A percentile compares a stretch with the other conserved stretches of the same genome.
Conservation (phyloP, 1,284 basidiomycete genomes). For the Cutaneotrichosporon spelunceum region DNA sequence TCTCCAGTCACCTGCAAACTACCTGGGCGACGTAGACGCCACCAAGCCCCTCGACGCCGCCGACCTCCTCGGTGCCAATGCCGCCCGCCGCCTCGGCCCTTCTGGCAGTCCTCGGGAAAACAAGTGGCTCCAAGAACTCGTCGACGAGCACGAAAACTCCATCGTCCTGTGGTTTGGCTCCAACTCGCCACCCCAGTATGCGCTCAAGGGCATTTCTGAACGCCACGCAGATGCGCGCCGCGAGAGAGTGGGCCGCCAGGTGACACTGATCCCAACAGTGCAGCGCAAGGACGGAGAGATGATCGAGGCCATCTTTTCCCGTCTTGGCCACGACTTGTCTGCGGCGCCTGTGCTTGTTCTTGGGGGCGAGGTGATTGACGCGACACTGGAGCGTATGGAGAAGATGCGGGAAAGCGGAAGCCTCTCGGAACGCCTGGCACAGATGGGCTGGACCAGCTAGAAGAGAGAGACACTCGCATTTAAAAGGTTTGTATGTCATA, state of each 20-base stretch:
- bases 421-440: conserved; percentile 22
- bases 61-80: conserved; percentile 35
- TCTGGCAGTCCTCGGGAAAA: conserved; percentile 24
- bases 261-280: conserved; percentile 30
- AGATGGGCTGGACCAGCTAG: conserved; percentile 17
- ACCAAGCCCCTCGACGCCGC: conserved; percentile 41
- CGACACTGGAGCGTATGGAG: conserved; percentile 25
- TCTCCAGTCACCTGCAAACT: conserved; percentile 36
- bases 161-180: conserved; percentile 43
- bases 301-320: conserved; percentile 28
- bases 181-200: conserved; percentile 27
- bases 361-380: conserved; percentile 32
- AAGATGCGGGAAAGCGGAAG: conserved; percentile 28
- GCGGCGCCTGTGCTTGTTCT: conserved; percentile 36
- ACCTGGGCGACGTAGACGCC: conserved; percentile 36
- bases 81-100: conserved; percentile 27
- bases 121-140: conserved; percentile 37
- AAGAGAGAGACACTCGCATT: background rate
- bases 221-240: conserved; percentile 35
- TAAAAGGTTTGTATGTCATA: conserved; percentile 8
- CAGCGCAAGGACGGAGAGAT: conserved; percentile 28
- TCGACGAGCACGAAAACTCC: conserved; percentile 29
- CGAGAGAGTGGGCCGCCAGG: conserved; percentile 26
- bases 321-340: conserved; percentile 29
- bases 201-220: conserved; percentile 30